A percentile compares a stretch with the other conserved stretches of the same genome.
Conservation (phyloP, 1,284 basidiomycete genomes). For the Boletus sp. region DNA sequence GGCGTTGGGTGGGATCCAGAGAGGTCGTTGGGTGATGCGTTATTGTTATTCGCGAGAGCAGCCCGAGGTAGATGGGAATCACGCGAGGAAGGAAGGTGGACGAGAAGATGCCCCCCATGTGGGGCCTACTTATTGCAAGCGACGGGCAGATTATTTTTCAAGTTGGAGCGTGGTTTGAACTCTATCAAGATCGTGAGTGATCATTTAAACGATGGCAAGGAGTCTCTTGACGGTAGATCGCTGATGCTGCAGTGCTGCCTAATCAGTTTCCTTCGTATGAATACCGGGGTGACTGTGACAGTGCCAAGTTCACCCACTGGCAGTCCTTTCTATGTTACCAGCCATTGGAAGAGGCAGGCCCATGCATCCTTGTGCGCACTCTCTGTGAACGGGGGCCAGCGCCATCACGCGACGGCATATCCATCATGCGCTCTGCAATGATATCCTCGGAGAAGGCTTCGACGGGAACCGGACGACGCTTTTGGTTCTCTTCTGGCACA, state of each 20-base stretch:
- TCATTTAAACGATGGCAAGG: too few species aligned
- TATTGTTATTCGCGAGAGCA: too few species aligned
- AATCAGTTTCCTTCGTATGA: conserved; percentile 88
- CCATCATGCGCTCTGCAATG: conserved; percentile 17
- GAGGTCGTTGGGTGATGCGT: too few species aligned
- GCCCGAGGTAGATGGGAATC: too few species aligned
- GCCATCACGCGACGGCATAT: conserved; percentile 19
- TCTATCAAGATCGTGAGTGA: conserved; percentile 88
- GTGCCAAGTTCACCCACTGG: neutral
- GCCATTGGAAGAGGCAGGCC: conserved; percentile 24
- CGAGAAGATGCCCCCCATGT: too few species aligned
- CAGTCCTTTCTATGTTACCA: conserved; percentile 3
- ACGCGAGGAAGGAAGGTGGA: too few species aligned
- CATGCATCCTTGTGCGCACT: conserved; percentile 28
- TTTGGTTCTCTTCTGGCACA: conserved; percentile 41
- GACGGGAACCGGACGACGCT: conserved; percentile 37
- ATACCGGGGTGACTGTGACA: conserved; percentile 71
- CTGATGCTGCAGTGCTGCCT: conserved; percentile 92
- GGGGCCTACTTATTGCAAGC: conserved; percentile 92
- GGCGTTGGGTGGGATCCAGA: too few species aligned
- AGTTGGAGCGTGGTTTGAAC: conserved; percentile 91
- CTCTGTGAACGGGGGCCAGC: conserved; percentile 28
- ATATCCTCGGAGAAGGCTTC: conserved; percentile 18
- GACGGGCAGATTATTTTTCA: conserved; percentile 91
- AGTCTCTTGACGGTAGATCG: conserved; percentile 56